These are phyloP conservation scores for Spiromastix sp. DNA, from an alignment of 2,329 filamentous ascomycete genomes.

Conservation along the genomic window DNA sequence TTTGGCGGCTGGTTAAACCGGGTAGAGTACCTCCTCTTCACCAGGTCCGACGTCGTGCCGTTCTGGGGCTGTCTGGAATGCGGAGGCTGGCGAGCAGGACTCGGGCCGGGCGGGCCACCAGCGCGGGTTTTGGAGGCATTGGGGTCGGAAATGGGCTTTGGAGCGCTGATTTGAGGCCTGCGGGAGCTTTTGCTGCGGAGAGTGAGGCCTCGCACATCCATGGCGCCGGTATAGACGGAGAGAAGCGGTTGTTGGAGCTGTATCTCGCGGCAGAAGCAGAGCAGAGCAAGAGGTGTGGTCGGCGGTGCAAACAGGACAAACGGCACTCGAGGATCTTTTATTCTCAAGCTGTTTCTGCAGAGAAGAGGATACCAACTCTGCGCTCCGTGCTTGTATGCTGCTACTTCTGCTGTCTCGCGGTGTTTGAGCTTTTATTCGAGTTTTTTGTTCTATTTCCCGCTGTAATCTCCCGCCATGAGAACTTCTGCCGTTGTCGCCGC, in stretches of 20 bases:
- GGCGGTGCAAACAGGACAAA: too few species aligned
- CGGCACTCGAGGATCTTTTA: too few species aligned
- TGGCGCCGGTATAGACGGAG: too few species aligned
- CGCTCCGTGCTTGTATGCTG: too few species aligned
- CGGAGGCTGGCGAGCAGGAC: constrained; percentile 24
- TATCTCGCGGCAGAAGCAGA: not conserved
- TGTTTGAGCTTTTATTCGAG: not conserved
- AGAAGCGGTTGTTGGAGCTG: not conserved
- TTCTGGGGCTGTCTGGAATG: constrained; percentile 30
- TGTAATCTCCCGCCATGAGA: too few species aligned
- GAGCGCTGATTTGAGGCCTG: constrained; percentile 50
- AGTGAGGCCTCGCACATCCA: constrained; percentile 49
- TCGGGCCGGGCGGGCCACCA: constrained; percentile 25
- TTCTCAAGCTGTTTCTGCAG: constrained; percentile 1
- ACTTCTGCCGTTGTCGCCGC: constrained; percentile 49
- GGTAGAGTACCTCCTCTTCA: constrained; percentile 90
- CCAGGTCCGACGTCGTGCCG: constrained; percentile 62
- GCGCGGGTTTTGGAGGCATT: constrained; percentile 10
- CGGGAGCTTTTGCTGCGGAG: constrained; percentile 49
- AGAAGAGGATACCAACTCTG: not conserved
- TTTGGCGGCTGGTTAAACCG: constrained; percentile 71
- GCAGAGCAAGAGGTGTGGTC: not conserved
- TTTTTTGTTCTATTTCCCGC: not conserved
- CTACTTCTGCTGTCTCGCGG: too few species aligned
- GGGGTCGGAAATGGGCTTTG: constrained; percentile 42